Evolutionary conservation across 2,329 filamentous ascomycete genomes (phyloP).

Genomic region (Mollisia scopiformis): DNA sequence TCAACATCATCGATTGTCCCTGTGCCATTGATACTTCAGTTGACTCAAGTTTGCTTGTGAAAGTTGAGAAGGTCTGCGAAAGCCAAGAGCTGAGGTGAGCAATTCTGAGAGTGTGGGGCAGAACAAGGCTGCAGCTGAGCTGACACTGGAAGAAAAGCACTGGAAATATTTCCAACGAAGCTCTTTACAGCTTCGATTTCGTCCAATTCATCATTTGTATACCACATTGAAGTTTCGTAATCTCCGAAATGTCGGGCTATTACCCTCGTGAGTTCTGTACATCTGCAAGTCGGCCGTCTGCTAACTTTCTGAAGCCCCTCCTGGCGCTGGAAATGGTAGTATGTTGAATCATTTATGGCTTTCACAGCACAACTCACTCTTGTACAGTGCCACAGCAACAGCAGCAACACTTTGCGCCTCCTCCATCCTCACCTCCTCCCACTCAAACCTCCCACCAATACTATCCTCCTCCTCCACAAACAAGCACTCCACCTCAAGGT

Average conservation of each 20-base stretch:
- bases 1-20: not conserved
- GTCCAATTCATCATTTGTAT: not conserved
- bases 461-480: constrained; percentile 36
- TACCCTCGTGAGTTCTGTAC: constrained; percentile 38
- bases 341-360: not conserved
- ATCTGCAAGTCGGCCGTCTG: constrained; percentile 7
- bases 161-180: constrained; percentile 1
- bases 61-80: not conserved
- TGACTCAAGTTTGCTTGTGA: not conserved
- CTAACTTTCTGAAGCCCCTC: constrained; percentile 34
- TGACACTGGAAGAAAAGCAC: constrained; percentile 6
- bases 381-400: constrained; percentile 20
- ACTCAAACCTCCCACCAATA: constrained; percentile 32
- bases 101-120: constrained; percentile 11
- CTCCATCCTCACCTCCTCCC: constrained; percentile 35
- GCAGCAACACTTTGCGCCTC: constrained; percentile 34
- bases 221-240: not conserved
- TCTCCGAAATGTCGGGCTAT: constrained; percentile 33
- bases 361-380: constrained; percentile 6
- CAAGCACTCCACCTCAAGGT: constrained; percentile 18
- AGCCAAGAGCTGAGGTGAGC: constrained; percentile 5
- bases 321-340: constrained; percentile 30
- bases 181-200: constrained; percentile 13
- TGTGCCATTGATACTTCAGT: not conserved
- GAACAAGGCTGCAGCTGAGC: constrained; percentile 14